Evolutionary conservation across 139 green algal species (phyloP).

Genomic region (Coelastrella sp.): DNA sequence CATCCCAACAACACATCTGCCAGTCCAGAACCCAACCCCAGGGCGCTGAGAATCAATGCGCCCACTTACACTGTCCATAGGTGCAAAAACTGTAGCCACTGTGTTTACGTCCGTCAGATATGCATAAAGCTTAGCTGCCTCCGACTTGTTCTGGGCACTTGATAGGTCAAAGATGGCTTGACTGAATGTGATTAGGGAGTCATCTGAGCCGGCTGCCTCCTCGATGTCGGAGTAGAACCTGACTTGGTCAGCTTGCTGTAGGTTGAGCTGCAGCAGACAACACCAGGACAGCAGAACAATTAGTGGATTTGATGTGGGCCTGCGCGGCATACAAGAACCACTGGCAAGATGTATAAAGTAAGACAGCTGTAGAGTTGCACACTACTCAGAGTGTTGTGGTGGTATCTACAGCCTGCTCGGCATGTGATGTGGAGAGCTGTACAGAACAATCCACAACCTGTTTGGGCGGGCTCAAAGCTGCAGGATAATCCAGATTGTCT

Average conservation of each 20-base stretch:
- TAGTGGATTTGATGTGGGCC: background rate
- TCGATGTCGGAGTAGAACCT: slow-evolving; percentile 19
- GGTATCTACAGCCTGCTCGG: too few species aligned
- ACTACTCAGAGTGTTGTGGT: too few species aligned
- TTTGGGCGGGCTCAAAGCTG: too few species aligned
- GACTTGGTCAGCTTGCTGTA: slow-evolving; percentile 19
- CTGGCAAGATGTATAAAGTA: too few species aligned
- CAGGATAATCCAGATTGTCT: too few species aligned
- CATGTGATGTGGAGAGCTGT: too few species aligned
- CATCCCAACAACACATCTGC: too few species aligned
- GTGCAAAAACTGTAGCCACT: slow-evolving; percentile 40
- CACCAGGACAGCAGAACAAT: background rate
- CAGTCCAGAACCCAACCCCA: too few species aligned
- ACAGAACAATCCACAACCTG: too few species aligned
- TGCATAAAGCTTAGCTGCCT: background rate
- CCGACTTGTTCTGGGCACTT: background rate
- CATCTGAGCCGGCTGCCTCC: slow-evolving; percentile 12
- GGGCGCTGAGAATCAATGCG: background rate
- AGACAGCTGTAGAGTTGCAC: too few species aligned
- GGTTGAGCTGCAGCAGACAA: slow-evolving; percentile 22
- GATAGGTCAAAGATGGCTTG: background rate
- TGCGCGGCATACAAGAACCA: too few species aligned
- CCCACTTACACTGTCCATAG: background rate
- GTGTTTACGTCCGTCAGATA: slow-evolving; percentile 13
- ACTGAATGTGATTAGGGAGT: background rate